Evolutionary conservation across 345 rosid genomes (phyloP).

Genomic region (Barbarea vulgaris): DNA sequence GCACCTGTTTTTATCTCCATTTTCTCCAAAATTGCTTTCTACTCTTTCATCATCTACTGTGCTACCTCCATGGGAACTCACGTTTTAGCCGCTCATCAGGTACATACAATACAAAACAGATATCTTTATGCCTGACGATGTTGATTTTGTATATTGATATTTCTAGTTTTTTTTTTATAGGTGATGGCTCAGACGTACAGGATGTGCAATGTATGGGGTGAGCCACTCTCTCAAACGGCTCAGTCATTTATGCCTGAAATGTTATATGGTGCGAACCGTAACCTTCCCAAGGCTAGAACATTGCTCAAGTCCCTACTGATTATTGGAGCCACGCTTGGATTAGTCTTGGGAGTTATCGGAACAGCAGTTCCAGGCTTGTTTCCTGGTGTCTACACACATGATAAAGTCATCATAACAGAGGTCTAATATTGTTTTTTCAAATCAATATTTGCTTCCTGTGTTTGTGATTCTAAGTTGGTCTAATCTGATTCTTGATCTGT

Average conservation of each 20-base stretch:
- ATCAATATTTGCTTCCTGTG: background rate
- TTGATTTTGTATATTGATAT: background rate
- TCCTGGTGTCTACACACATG: conserved; percentile 74
- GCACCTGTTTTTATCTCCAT: conserved; percentile 45
- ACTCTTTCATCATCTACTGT: conserved; percentile 71
- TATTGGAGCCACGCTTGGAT: conserved; percentile 68
- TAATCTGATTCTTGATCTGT: background rate
- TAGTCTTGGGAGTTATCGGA: conserved; percentile 59
- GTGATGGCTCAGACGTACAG: conserved; percentile 71
- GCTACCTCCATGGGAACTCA: conserved; percentile 88
- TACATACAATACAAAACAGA: conserved; percentile 34
- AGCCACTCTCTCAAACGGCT: conserved; percentile 94
- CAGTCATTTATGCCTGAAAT: conserved; percentile 93
- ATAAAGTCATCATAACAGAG: conserved; percentile 62
- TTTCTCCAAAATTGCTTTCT: conserved; percentile 69
- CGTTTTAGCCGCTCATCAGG: conserved; percentile 93
- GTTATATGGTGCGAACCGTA: conserved; percentile 67
- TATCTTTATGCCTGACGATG: background rate
- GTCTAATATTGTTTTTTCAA: conserved; percentile 30
- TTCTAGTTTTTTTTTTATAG: conserved; percentile 20
- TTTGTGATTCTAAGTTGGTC: conserved; percentile 10
- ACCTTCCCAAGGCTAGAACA: conserved; percentile 66
- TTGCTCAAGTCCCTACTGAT: conserved; percentile 75
- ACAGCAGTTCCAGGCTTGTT: conserved; percentile 64
- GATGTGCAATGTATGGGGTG: conserved; percentile 80